Evolutionary conservation across 192 early-diverging fungal species (phyloP), one percentile per base, ranked within the genome.

Genomic region (Geranomyces variabilis): DNA sequence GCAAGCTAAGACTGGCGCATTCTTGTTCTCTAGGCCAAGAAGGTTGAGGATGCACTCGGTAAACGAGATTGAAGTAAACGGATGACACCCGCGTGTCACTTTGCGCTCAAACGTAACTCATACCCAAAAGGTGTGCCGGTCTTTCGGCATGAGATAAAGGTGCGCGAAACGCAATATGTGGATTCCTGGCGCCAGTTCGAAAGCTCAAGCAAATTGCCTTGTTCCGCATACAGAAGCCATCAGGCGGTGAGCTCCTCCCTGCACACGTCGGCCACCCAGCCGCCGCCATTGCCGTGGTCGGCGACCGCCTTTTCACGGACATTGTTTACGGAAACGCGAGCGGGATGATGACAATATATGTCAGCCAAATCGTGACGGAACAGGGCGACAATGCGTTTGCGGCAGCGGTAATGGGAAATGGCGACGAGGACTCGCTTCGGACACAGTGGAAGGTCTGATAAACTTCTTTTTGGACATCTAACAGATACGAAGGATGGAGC

Each of bases 241-340:
- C 79, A 1, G 93, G 93, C 29, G 93, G 88, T 0, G 31, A 79
- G 1, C 86, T 83, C 48, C 78, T 97, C 0, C 29, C 86, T 22
- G 55, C 46, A 1, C 80, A 85, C 49, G 86, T 93, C 59, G 36
- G 66, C 17, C 33, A 34, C 56, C 61, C 67, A 4, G 80, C 91
- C 0, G 12, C 44, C 0, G 68, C 84, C 46, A 82, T 94, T 21
- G 92, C 87, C 0, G 87, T 96, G 57, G 87, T 94, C 0, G 96
- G 96, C 28, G 96, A 96, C 72, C 87, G 96, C 5, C 76, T 93
- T 26, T 74, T 93, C 14, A 98, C 94, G 0, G 94, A 98, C 65
- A 79, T 96, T 0, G 80, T 93, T 2, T 90, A 91, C 84, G 96
- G 90, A 6, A 95, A 98, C 65, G 69, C 79, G 30, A 77, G 82